Evolutionary conservation across 805 yeast species (phyloP), one percentile per base, ranked within the genome.

Genomic region (Pichia pseudocactophila): DNA sequence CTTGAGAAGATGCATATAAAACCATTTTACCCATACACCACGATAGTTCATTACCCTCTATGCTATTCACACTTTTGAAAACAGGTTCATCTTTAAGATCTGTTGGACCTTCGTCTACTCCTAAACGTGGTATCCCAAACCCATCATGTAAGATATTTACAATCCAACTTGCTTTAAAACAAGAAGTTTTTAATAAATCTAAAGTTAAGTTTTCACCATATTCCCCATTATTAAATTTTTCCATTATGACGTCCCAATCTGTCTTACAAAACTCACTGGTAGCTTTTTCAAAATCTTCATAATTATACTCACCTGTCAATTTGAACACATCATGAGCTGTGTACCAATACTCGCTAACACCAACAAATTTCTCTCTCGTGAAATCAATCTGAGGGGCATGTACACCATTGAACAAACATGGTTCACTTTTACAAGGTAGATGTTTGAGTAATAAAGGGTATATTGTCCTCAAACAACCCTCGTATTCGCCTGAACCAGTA

Each of bases 301-400:
- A 90, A 55, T 85, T 85, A 59, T 89, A 89, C 43, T 79, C 86
- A 12, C 97, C 97, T 3, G 95, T 90, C 65, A 87, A 72, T 32
- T 81, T 77, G 59, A 89, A 89, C 4, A 90, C 76, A 56, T 90
- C 97, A 54, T 88, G 84, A 3, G 96, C 89, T 1, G 97, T 87
- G 58, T 92, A 90, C 97, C 97, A 92, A 64, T 87, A 92, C 62
- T 92, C 98, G 7, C 96, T 85, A 18, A 90, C 81, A 0, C 98
- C 98, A 25, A 92, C 82, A 62, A 92, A 89, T 54, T 78, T 82
- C 54, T 87, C 95, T 38, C 70, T 70, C 12, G 72, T 70, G 56
- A 86, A 87, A 63, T 89, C 87, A 47, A 92, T 76, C 26, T 71
- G 74, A 4, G 98, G 98, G 0, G 88, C 96, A 64, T 90, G 97